Evolutionary conservation across 179 eudicot species (phyloP).

Genomic region (Carnegiea gigantea): DNA sequence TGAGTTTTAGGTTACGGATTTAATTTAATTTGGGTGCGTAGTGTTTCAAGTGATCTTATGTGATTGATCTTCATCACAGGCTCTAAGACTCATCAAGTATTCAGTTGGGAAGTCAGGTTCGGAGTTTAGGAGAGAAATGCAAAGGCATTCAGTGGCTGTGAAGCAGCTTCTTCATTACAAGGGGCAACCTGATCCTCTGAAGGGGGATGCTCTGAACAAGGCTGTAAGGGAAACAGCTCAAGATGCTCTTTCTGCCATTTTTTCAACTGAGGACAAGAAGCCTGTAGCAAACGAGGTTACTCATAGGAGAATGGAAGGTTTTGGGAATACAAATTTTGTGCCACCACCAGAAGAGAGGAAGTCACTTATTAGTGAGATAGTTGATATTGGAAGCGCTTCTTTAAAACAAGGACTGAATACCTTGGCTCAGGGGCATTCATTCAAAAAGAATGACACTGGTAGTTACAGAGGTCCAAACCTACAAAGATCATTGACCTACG

Average conservation of each 20-base stretch:
- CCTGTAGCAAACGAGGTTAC: conserved; percentile 57
- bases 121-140: conserved; percentile 96
- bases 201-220: conserved; percentile 89
- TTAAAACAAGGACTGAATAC: conserved; percentile 74
- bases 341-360: conserved; percentile 68
- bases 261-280: conserved; percentile 73
- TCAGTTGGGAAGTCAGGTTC: conserved; percentile 84
- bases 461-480: conserved; percentile 82
- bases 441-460: conserved; percentile 64
- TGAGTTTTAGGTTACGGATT: neutral
- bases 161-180: conserved; percentile 84
- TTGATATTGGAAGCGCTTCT: conserved; percentile 85
- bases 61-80: conserved; percentile 40
- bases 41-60: neutral
- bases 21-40: neutral
- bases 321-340: conserved; percentile 76
- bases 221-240: conserved; percentile 92
- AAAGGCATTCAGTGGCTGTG: conserved; percentile 90
- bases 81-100: conserved; percentile 83
- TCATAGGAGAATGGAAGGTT: conserved; percentile 79
- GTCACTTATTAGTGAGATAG: conserved; percentile 90
- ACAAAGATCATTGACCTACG: conserved; percentile 72
- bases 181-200: conserved; percentile 81
- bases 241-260: conserved; percentile 83
- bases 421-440: conserved; percentile 61